Evolutionary conservation across 2,329 filamentous ascomycete species (phyloP), one percentile per base, ranked within the genome.

Genomic region (Leptographium radiaticola): DNA sequence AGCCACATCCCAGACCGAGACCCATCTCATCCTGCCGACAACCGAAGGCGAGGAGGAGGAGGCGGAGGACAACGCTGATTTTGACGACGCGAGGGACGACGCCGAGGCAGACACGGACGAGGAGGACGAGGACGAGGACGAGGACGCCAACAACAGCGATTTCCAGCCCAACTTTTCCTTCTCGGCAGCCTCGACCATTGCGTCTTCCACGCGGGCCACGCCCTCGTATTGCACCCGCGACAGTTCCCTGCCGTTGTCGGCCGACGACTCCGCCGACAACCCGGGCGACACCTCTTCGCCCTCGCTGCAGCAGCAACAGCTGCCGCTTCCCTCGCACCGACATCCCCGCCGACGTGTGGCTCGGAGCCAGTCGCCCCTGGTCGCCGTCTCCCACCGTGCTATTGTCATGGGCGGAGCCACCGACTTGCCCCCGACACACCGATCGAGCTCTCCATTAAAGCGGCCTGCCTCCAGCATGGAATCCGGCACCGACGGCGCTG

Each of bases 371-470:
- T 80, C 79, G 54, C 76, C 79, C 40, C 71, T 70, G 52, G 60
- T 75, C 60, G 71, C 72, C 58, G 67, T 72, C 50, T 70, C 74
- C 39, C 73, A 73, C 60, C 72, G 76, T 58, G 74, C 71, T 60
- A 74, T 82, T 56, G 79, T 81, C 56, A 81, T 83, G 76, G 77
- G 77, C 58, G 79, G 75, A 59, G 76, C 79, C 66, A 71, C 74
- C 59, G 77, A 83, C 57, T 46, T 45, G 25, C 63, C 47, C 6
- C 15, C 73, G 30, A 73, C 76, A 55, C 75, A 82, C 46, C 75
- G 81, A 60, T 81, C 81, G 20, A 83, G 80, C 33, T 84, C 81
- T 20, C 81, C 81, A 9, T 66, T 84, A 54, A 84, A 84, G 67
- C 74, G 81, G 62, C 74, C 76, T 58, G 80, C 80, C 39, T 81